Evolutionary conservation across 2,329 filamentous ascomycete genomes (phyloP), one percentile per base, ranked within the genome.

Genomic region (Epichloe festucae): DNA sequence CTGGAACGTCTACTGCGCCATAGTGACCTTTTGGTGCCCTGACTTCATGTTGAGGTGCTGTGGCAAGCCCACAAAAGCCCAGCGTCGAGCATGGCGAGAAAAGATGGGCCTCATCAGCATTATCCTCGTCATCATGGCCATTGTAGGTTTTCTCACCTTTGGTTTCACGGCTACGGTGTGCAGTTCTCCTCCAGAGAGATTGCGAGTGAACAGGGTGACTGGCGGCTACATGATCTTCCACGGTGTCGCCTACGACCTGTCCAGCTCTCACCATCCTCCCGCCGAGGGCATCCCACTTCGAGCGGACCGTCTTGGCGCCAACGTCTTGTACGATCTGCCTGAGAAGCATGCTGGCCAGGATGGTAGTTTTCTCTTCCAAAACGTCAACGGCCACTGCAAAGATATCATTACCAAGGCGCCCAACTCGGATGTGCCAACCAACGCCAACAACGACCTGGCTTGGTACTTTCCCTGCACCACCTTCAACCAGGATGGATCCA

Each of bases 71-170:
- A 78, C 87, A 45, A 93, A 87, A 67, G 89, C 85, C 15, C 89
- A 97, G 67, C 85, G 89, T 64, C 80, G 89, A 62, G 93, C 93
- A 2, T 98, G 93, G 93, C 81, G 93, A 58, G 93, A 98, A 66
- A 98, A 98, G 76, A 94, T 98, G 75, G 93, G 93, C 2, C 72
- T 98, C 53, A 87, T 96, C 70, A 95, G 90, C 70, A 82, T 98
- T 63, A 98, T 98, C 64, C 64, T 95, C 35, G 64, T 85, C 54
- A 90, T 97, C 64, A 94, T 90, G 74, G 78, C 81, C 10, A 82
- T 90, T 63, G 91, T 98, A 46, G 93, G 93, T 63, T 98, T 91
- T 71, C 73, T 98, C 50, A 98, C 93, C 0, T 98, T 98, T 62
- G 93, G 93, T 44, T 98, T 98, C 69, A 97, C 88, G 4, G 79